Base-by-base conservation (phyloP, 208 protist species). In the Acanthamoeba rhysodes region DNA sequence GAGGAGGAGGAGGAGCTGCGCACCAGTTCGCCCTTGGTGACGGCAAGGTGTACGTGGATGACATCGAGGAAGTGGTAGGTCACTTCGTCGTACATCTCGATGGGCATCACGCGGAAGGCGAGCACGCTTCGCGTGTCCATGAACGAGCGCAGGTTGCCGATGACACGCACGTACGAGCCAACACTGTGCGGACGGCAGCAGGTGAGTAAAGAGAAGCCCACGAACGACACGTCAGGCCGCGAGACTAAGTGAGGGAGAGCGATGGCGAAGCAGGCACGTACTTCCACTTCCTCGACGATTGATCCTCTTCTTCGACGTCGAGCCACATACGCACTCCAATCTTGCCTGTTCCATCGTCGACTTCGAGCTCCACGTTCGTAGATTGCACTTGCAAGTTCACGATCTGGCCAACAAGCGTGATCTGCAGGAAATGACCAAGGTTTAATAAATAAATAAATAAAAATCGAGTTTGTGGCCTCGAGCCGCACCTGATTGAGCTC, bases 141-240 rank as follows among this genome's bases (percentile, higher is more conserved):
- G 87, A 93, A 93, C 34, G 87, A 93, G 64, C 87, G 48, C 87
- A 93, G 34, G 87, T 93, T 41, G 27, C 87, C 87, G 27, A 93
- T 93, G 41, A 93, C 87, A 2, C 87, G 55, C 87, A 93, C 87
- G 41, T 93, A 93, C 41, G 41, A 32, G 14, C 87, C 87, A 4
- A 55, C 48, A 37, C 87, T 93, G 22, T 12, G 34, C 3, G 5
- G 22, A 90, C 14, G 7, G 82, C 7, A 20, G n/a, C 27, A 22
- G 18, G 62, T 4, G 22, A 4, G 32, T 68, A 45, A 29, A 85
- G 45, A 85, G 76, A 93, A 93, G 72, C 24, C 6, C 14, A 48
- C 22, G 32, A 37, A 50, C 84, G 3, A 29, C 34, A 37, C n/a
- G 45, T 4, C 45, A 48, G 41, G 3, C 41, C 41, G 41, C 41